Base-by-base conservation (phyloP, 306 rosid genomes). In the Cucumis hystrix region DNA sequence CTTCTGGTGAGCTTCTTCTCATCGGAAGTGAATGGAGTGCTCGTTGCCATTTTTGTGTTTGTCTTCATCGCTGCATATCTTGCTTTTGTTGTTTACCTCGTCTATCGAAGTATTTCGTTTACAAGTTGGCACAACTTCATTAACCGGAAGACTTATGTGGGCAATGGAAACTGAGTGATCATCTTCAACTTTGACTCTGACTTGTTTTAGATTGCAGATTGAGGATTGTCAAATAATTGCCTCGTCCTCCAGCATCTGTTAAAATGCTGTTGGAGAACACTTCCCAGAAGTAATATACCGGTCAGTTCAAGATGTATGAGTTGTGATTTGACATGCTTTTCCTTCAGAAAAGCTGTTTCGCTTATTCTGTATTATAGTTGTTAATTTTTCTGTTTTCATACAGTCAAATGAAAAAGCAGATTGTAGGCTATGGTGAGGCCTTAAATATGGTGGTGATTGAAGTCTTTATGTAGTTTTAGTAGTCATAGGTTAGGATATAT, bases 1-100 rank as follows among this genome's bases (percentile, higher is more conserved):
- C 93, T 96, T 28, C 76, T 92, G 87, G 49, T 91, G 77, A 93
- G 89, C 54, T 96, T 91, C 93, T 85, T 96, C 88, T 80, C 89
- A 10, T 41, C 86, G 16, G 96, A 92, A 83, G 98, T 86, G 83
- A 86, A 74, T 5, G 97, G 99, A 66, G 81, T 76, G 57, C 40
- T 77, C 33, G 11, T 89, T 20, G 66, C 81, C 70, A 15, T 82
- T 16, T 8, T 79, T 13, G 84, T 91, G 41, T 74, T 73, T 8
- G 76, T 76, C 40, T 78, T 91, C 75, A 84, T 92, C 11, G 87
- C 88, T 39, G 97, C 90, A 0, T 92, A 92, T 81, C 79, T 87
- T 43, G 89, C 87, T 25, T 96, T 96, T 78, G 82, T 96, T 64
- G 45, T 86, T 62, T 96, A 96, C 90, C 98, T 96, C 78, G 78